A percentile compares a stretch with the other conserved stretches of the same genome.
Conservation (phyloP, 768 basidiomycete genomes). For the Gymnopilus dilepis region DNA sequence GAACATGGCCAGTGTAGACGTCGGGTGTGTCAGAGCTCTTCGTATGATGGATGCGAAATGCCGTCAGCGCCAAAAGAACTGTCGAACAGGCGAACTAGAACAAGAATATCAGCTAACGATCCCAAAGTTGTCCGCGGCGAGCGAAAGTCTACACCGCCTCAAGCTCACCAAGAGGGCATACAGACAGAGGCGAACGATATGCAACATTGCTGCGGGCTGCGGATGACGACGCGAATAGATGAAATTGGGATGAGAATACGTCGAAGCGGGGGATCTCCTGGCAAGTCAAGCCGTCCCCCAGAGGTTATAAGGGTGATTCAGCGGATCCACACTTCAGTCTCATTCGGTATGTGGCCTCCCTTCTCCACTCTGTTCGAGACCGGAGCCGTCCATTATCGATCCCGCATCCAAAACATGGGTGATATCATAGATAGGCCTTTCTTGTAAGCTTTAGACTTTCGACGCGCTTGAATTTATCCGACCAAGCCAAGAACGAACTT, state of each 20-base stretch:
- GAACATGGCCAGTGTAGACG: constrained; percentile 54
- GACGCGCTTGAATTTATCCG: not conserved
- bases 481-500: not conserved
- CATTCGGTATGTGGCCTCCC: not conserved
- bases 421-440: not conserved
- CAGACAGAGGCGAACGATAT: constrained; percentile 20
- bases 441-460: not conserved
- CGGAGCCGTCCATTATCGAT: not conserved
- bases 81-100: constrained; percentile 42
- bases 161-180: constrained; percentile 28
- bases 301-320: constrained; percentile 17
- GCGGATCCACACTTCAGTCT: not conserved
- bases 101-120: not conserved
- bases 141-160: not conserved
- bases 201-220: constrained; percentile 11
- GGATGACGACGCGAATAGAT: not conserved
- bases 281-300: not conserved
- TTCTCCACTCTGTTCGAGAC: not conserved
- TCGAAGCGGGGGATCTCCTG: not conserved
- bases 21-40: constrained; percentile 52
- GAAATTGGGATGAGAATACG: not conserved
- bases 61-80: constrained; percentile 50
- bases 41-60: constrained; percentile 67
- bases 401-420: not conserved
- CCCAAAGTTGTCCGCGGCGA: too few species aligned